Evolutionary conservation across 192 early-diverging fungal genomes (phyloP).

Genomic region (Backusella macrospora): DNA sequence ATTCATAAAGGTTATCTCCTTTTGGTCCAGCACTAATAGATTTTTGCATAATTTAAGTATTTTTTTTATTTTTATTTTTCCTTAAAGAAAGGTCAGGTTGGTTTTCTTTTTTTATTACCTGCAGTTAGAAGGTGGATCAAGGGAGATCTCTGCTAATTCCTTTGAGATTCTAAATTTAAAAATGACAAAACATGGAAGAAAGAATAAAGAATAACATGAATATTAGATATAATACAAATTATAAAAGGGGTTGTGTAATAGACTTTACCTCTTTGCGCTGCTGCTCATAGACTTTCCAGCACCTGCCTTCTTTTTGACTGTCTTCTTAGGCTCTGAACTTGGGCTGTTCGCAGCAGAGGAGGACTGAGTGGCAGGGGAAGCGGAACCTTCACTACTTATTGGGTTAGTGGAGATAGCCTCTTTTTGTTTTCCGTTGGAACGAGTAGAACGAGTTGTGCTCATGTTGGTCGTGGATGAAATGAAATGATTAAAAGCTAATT

Average conservation of each 20-base stretch:
- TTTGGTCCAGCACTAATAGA: constrained; percentile 85
- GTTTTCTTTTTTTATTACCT: constrained; percentile 46
- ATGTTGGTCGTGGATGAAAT: constrained; percentile 10
- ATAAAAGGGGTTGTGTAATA: constrained; percentile 19
- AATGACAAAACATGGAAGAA: background rate
- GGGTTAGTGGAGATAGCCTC: background rate
- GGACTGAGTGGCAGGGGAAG: background rate
- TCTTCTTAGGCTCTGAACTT: constrained; percentile 1
- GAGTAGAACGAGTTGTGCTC: constrained; percentile 28
- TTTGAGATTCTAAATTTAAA: constrained; percentile 80
- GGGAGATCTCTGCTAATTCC: constrained; percentile 94
- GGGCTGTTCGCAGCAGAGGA: constrained; percentile 3
- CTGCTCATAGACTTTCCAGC: constrained; percentile 49
- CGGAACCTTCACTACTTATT: background rate
- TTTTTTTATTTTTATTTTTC: no score
- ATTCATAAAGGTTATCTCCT: constrained; percentile 95
- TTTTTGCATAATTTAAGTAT: background rate
- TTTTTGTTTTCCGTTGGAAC: background rate
- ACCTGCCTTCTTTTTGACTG: constrained; percentile 27
- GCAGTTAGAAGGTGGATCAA: constrained; percentile 95
- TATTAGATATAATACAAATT: constrained; percentile 17
- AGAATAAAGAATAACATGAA: background rate
- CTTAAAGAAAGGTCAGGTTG: background rate
- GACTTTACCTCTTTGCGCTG: constrained; percentile 61
- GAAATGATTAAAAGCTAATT: constrained; percentile 12